phyloP scores from a whole-genome alignment of 139 green algal species.

The Dunaliella primolecta region DNA sequence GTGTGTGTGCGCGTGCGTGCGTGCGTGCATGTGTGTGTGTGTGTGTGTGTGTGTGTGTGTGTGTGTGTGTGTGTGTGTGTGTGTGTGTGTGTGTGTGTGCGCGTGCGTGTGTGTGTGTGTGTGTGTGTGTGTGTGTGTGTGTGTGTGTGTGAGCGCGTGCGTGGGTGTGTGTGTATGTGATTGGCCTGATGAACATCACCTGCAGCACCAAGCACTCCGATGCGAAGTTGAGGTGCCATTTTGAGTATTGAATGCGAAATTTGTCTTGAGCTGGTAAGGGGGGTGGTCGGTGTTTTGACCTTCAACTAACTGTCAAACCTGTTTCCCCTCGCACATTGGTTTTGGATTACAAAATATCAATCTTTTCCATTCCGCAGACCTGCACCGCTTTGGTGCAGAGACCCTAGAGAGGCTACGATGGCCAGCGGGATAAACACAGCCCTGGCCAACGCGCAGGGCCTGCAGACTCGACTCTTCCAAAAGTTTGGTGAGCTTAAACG shows the following conservation, averaged over 20 bases:
- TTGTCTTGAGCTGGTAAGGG: no score
- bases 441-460: neutral
- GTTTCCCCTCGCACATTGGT: no score
- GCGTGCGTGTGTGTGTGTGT: neutral
- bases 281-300: no score
- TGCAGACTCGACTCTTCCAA: neutral
- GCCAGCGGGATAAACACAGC: neutral
- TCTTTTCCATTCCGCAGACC: no score
- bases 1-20: neutral
- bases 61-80: neutral
- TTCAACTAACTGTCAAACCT: no score
- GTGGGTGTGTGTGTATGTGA: neutral
- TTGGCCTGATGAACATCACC: no score
- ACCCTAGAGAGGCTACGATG: no score
- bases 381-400: no score
- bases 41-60: neutral
- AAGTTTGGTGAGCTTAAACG: neutral
- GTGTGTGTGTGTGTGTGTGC: neutral
- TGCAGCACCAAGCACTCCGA: constrained; percentile 9
- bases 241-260: no score
- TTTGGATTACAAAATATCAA: no score
- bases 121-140: neutral
- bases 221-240: neutral
- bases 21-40: neutral
- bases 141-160: neutral